Conservation (phyloP, 768 basidiomycete genomes). For the Rhodocollybia butyracea region DNA sequence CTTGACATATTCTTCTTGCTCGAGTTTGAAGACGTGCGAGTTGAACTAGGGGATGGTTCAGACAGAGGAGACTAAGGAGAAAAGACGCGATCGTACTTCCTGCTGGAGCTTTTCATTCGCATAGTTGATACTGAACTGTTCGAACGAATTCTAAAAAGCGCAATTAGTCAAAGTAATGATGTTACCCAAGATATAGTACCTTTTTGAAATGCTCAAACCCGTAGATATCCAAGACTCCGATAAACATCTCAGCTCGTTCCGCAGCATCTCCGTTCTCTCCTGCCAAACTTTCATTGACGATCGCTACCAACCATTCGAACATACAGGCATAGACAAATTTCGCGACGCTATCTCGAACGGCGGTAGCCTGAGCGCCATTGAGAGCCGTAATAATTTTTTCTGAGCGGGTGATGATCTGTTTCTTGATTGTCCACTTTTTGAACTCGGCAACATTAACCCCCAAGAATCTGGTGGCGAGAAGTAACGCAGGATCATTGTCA, state of each 20-base stretch:
- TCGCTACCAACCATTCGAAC: conserved; percentile 97
- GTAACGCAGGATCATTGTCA: conserved; percentile 77
- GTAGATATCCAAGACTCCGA: conserved; percentile 97
- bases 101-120: conserved; percentile 98
- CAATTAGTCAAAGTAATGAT: background rate
- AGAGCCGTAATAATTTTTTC: conserved; percentile 94
- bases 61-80: background rate
- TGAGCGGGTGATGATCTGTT: conserved; percentile 89
- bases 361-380: conserved; percentile 84
- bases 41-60: conserved; percentile 69
- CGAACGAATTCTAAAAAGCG: conserved; percentile 69
- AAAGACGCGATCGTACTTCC: conserved; percentile 57
- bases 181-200: conserved; percentile 34
- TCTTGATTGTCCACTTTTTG: conserved; percentile 99
- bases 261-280: conserved; percentile 94
- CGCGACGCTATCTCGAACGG: conserved; percentile 93
- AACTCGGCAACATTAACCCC: conserved; percentile 90
- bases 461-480: conserved; percentile 82
- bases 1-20: conserved; percentile 98
- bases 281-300: conserved; percentile 94
- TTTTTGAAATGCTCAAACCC: conserved; percentile 98
- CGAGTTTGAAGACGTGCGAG: conserved; percentile 98
- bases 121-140: conserved; percentile 99
- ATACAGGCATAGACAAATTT: conserved; percentile 99
- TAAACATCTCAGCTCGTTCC: conserved; percentile 93